Conservation (phyloP, 495 filamentous ascomycete genomes). For the Tricharina praecox region DNA sequence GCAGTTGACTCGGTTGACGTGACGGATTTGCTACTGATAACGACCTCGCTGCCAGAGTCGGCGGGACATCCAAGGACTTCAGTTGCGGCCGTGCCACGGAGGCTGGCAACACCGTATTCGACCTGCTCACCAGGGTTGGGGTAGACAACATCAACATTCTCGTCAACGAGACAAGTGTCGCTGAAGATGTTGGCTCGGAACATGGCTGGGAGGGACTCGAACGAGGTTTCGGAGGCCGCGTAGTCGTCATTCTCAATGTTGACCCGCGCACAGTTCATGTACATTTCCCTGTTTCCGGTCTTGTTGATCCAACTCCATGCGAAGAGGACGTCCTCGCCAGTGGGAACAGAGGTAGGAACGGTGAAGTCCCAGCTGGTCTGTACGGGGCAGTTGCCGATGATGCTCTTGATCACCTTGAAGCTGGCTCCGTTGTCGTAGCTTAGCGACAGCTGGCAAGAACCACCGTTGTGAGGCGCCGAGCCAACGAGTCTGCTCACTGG, state of each 20-base stretch:
- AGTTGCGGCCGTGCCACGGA: background rate
- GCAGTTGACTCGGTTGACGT: no score
- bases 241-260: slow-evolving; percentile 32
- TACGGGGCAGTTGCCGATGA: slow-evolving; percentile 43
- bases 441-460: slow-evolving; percentile 47
- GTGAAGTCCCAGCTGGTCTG: background rate
- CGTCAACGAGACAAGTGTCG: slow-evolving; percentile 1
- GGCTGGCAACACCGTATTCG: background rate
- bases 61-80: background rate
- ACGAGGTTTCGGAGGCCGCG: slow-evolving; percentile 13
- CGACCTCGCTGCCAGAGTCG: no score
- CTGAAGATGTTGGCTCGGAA: slow-evolving; percentile 42
- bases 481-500: slow-evolving; percentile 30
- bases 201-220: slow-evolving; percentile 35
- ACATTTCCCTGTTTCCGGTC: slow-evolving; percentile 42
- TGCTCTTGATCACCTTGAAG: slow-evolving; percentile 50
- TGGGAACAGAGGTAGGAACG: background rate
- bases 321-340: slow-evolving; percentile 29
- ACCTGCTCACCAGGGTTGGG: slow-evolving; percentile 58
- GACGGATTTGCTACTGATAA: no score
- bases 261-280: slow-evolving; percentile 42
- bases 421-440: slow-evolving; percentile 44
- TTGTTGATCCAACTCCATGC: slow-evolving; percentile 48
- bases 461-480: slow-evolving; percentile 41
- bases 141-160: slow-evolving; percentile 33